A percentile compares a stretch with the other conserved stretches of the same genome.
phyloP scores from a whole-genome alignment of 495 filamentous ascomycete species.

The Usnea hakonensis region DNA sequence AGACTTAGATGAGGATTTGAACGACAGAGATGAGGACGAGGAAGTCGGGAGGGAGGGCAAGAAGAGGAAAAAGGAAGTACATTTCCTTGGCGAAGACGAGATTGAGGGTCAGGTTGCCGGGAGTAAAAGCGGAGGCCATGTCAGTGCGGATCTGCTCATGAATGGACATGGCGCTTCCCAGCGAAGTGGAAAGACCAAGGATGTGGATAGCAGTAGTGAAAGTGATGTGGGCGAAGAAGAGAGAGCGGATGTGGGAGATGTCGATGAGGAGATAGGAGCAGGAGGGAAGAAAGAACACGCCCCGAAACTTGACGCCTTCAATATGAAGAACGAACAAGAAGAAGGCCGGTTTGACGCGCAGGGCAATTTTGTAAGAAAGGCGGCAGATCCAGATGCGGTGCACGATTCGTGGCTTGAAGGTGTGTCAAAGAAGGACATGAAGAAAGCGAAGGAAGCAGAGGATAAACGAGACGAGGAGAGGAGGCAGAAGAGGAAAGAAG shows the following conservation, averaged over 20 bases:
- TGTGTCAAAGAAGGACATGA: conserved; percentile 86
- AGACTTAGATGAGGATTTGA: conserved; percentile 56
- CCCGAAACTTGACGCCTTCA: conserved; percentile 94
- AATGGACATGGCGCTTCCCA: conserved; percentile 27
- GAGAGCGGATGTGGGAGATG: conserved; percentile 55
- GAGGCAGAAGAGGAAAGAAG: conserved; percentile 55
- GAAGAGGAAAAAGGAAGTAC: conserved; percentile 65
- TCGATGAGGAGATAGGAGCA: conserved; percentile 83
- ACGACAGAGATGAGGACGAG: conserved; percentile 43
- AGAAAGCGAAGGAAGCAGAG: conserved; percentile 75
- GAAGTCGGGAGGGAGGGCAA: conserved; percentile 47
- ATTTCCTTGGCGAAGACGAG: conserved; percentile 64
- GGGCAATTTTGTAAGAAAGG: conserved; percentile 89
- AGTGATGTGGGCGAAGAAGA: conserved; percentile 69
- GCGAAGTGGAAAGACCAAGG: conserved; percentile 32
- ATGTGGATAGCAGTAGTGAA: conserved; percentile 45
- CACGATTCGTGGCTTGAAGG: conserved; percentile 93
- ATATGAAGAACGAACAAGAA: conserved; percentile 83
- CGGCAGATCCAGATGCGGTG: conserved; percentile 76
- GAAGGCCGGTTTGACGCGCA: conserved; percentile 85
- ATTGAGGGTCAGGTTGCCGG: conserved; percentile 79
- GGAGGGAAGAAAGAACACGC: conserved; percentile 89
- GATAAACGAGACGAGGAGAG: conserved; percentile 75
- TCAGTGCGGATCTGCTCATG: conserved; percentile 47
- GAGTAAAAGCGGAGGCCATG: conserved; percentile 63